Base-by-base conservation (phyloP, 2,329 filamentous ascomycete species). In the Aspergillus ochraceoroseus region DNA sequence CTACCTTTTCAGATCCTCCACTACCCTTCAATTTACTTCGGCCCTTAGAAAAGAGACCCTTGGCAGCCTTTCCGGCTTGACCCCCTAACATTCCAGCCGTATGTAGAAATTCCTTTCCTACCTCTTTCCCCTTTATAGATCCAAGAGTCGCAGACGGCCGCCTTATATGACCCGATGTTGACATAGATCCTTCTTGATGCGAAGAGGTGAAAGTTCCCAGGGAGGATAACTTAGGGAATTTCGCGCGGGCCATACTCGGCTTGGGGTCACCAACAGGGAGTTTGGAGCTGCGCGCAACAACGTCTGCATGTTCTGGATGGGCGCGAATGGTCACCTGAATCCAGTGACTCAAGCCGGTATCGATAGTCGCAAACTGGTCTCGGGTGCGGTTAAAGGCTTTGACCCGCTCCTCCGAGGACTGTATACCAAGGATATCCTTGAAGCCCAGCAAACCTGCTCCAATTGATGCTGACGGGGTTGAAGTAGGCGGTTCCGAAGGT, bases 21-120 rank as follows among this genome's bases (percentile, higher is more conserved):
- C 81, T 79, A 49, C 77, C 77, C 61, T 72, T 72, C 57, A 95
- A 80, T 66, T 87, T 90, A 68, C 78, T 90, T 69, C 85, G 90
- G 53, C 89, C 87, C 70, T 94, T 94, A 51, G 85, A 87, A 63
- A 95, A 82, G 49, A 95, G 67, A 37, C 89, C 90, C 70, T 95
- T 95, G 33, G 89, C 88, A 43, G 87, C 87, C 61, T 87, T 88
- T 48, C 78, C 76, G 20, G 79, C 80, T 57, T 82, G 83, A 15
- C 80, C 80, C 45, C 81, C 77, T 43, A 83, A 70, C 12, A 79
- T 69, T 38, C 87, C 87, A 39, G 89, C 89, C 14, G 83, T 83
- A 51, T 92, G 85, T 59, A 95, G 75, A 18, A 95, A 70, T 56
- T 94, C 88, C 69, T 95, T 95, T 62, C 89, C 82, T 61, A 89